These are phyloP conservation scores for Talaromyces adpressus DNA, from an alignment of 495 filamentous ascomycete species.

Conservation along the genomic window DNA sequence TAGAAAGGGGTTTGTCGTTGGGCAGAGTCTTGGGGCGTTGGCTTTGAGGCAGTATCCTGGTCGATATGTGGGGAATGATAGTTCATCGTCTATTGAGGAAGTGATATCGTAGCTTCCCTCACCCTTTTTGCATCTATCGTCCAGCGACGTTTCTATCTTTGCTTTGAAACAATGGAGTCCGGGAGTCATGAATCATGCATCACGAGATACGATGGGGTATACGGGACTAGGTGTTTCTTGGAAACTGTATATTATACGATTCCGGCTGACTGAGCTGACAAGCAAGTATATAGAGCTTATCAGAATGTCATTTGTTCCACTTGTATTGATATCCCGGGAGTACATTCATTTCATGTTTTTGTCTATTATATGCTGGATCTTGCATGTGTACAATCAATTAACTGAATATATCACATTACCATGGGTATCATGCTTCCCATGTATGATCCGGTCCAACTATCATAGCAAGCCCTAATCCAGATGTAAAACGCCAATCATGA, in stretches of 20 bases:
- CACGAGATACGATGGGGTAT: not conserved
- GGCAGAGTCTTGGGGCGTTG: not conserved
- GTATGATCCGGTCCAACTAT: not conserved
- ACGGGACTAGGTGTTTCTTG: not conserved
- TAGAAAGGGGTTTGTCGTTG: conserved; percentile 8
- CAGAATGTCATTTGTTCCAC: not conserved
- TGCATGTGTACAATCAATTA: not conserved
- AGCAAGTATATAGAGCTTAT: not conserved
- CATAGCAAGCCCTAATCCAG: not conserved
- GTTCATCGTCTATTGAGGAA: not conserved
- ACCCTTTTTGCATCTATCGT: not conserved
- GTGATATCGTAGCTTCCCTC: not conserved
- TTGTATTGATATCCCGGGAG: not conserved
- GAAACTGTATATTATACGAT: not conserved
- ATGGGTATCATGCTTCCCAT: not conserved
- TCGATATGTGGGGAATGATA: not conserved
- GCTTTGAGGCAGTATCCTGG: conserved; percentile 7
- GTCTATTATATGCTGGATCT: not conserved
- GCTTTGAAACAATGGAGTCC: not conserved
- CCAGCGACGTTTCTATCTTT: not conserved
- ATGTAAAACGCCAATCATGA: not conserved
- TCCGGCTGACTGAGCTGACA: not conserved
- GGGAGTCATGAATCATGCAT: not conserved
- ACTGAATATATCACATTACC: not conserved
- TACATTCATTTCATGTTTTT: not conserved